Evolutionary conservation across 345 rosid species (phyloP).

Genomic region (Ceriops zippeliana): DNA sequence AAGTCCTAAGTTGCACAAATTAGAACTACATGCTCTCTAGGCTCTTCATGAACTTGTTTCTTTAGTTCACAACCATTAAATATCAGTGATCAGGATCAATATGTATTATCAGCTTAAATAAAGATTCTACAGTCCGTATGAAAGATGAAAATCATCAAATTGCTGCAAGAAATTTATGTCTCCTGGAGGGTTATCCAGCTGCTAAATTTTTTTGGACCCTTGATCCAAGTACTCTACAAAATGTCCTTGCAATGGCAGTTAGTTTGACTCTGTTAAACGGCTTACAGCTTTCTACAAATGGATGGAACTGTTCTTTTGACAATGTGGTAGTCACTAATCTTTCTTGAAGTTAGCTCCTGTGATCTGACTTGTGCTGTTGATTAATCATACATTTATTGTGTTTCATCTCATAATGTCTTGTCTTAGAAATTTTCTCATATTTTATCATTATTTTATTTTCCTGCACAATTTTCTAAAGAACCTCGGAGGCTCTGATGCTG

Average conservation of each 20-base stretch:
- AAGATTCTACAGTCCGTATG: slow-evolving; percentile 25
- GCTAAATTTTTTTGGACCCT: slow-evolving; percentile 64
- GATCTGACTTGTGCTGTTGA: background rate
- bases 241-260: slow-evolving; percentile 66
- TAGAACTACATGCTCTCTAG: slow-evolving; percentile 45
- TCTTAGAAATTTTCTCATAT: slow-evolving; percentile 1
- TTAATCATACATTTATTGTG: background rate
- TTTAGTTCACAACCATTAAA: slow-evolving; percentile 62
- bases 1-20: slow-evolving; percentile 34
- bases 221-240: slow-evolving; percentile 45
- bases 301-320: slow-evolving; percentile 13
- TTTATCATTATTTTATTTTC: slow-evolving; percentile 21
- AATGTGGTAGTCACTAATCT: background rate
- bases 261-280: slow-evolving; percentile 26
- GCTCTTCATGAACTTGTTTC: slow-evolving; percentile 71
- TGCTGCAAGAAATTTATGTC: slow-evolving; percentile 22
- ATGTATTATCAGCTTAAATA: slow-evolving; percentile 23
- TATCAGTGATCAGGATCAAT: slow-evolving; percentile 36
- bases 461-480: slow-evolving; percentile 84
- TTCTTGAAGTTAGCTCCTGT: background rate
- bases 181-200: slow-evolving; percentile 64
- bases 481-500: slow-evolving; percentile 69
- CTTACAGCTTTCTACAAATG: slow-evolving; percentile 6
- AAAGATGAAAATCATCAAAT: slow-evolving; percentile 26
- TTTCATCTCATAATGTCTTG: background rate